Evolutionary conservation across 2,329 filamentous ascomycete species (phyloP).

Genomic region (Daldinia sp.): DNA sequence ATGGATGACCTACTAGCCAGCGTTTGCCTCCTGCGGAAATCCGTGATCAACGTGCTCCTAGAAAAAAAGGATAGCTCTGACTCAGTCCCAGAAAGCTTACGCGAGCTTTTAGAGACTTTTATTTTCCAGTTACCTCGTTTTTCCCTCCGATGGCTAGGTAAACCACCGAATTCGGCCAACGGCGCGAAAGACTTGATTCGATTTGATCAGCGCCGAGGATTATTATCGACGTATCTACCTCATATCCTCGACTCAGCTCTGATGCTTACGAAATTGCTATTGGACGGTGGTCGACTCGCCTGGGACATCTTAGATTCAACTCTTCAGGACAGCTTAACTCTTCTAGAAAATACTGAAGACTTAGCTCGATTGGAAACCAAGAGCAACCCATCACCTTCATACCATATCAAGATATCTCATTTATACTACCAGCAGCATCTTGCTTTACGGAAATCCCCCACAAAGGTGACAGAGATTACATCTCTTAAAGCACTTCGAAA

Average conservation of each 20-base stretch:
- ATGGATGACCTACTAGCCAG: conserved; percentile 68
- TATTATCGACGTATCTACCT: conserved; percentile 60
- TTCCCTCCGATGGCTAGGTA: conserved; percentile 68
- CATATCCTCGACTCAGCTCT: conserved; percentile 68
- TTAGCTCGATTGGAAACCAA: conserved; percentile 39
- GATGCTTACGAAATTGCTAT: conserved; percentile 61
- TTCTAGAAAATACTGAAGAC: conserved; percentile 63
- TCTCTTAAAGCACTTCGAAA: conserved; percentile 67
- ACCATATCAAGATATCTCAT: conserved; percentile 73
- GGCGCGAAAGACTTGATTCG: conserved; percentile 66
- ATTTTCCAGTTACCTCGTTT: conserved; percentile 68
- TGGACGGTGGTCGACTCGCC: conserved; percentile 56
- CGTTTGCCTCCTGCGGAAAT: conserved; percentile 63
- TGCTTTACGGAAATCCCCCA: conserved; percentile 56
- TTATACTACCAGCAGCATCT: conserved; percentile 73
- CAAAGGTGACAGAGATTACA: conserved; percentile 52
- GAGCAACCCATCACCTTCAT: conserved; percentile 50
- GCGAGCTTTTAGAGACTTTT: conserved; percentile 61
- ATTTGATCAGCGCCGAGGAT: conserved; percentile 67
- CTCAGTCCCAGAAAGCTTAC: conserved; percentile 26
- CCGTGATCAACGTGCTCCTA: conserved; percentile 59
- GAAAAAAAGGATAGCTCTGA: conserved; percentile 19
- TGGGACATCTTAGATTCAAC: conserved; percentile 67
- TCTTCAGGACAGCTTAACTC: conserved; percentile 62
- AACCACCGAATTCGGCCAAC: conserved; percentile 59